Conservation (phyloP, 2,329 filamentous ascomycete species). For the Basipetospora chlamydospora region DNA sequence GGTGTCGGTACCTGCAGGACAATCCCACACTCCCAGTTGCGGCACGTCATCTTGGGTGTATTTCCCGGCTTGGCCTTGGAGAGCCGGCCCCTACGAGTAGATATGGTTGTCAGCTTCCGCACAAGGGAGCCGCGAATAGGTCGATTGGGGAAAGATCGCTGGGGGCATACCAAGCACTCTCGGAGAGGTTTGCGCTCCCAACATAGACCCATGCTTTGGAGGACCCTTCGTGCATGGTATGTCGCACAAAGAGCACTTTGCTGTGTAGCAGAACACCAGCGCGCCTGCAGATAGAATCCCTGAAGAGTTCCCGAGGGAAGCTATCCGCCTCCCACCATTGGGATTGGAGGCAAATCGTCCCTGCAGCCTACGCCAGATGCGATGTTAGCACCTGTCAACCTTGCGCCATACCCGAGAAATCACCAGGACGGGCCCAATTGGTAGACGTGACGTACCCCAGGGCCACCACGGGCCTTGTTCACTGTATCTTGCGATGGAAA, state of each 20-base stretch:
- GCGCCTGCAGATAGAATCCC: conserved; percentile 61
- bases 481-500: conserved; percentile 68
- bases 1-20: conserved; percentile 43
- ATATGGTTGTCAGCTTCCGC: background rate
- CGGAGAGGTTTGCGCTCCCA: conserved; percentile 82
- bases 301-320: conserved; percentile 60
- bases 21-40: conserved; percentile 95
- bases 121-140: background rate
- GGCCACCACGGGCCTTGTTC: conserved; percentile 45
- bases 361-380: conserved; percentile 54
- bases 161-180: conserved; percentile 71
- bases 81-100: conserved; percentile 52
- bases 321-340: conserved; percentile 54
- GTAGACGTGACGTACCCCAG: conserved; percentile 31
- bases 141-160: background rate
- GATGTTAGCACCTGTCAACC: no score
- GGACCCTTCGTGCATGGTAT: conserved; percentile 8
- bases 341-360: conserved; percentile 67
- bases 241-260: conserved; percentile 51
- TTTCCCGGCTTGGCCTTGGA: conserved; percentile 49
- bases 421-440: no score
- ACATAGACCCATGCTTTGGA: conserved; percentile 61
- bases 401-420: no score
- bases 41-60: conserved; percentile 64
- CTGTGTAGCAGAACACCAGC: conserved; percentile 71